Evolutionary conservation across 768 basidiomycete genomes (phyloP).

Genomic region (Scleroderma citrinum): DNA sequence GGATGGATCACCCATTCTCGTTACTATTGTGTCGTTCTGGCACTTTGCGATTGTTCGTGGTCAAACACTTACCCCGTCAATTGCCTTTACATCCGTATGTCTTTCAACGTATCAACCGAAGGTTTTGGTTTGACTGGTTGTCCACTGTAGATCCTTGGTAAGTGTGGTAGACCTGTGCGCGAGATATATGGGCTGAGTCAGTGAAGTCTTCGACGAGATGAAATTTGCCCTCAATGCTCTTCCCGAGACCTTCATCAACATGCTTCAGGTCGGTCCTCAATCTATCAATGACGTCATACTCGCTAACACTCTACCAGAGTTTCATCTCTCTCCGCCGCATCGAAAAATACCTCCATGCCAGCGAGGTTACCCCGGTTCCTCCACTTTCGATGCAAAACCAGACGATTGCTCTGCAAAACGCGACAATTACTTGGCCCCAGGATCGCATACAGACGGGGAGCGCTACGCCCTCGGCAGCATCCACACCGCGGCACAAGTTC

Average conservation of each 20-base stretch:
- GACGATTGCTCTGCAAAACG: conserved; percentile 71
- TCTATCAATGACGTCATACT: background rate
- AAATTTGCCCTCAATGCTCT: conserved; percentile 83
- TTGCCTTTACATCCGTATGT: conserved; percentile 69
- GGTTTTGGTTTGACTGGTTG: background rate
- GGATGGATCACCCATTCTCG: conserved; percentile 48
- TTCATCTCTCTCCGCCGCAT: conserved; percentile 85
- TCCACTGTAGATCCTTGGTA: conserved; percentile 36
- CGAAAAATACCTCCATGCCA: conserved; percentile 76
- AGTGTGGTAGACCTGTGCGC: conserved; percentile 2
- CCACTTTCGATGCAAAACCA: conserved; percentile 52
- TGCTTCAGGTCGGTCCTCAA: conserved; percentile 56
- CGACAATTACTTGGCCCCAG: conserved; percentile 88
- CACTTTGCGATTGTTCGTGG: conserved; percentile 69
- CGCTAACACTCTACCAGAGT: conserved; percentile 35
- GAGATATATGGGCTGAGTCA: conserved; percentile 2
- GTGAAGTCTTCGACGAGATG: conserved; percentile 77
- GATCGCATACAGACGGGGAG: conserved; percentile 51
- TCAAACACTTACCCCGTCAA: conserved; percentile 70
- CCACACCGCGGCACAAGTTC: conserved; percentile 78
- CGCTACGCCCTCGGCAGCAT: conserved; percentile 45
- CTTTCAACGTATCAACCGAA: conserved; percentile 5
- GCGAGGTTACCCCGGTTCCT: conserved; percentile 62
- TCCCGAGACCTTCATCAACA: conserved; percentile 87
- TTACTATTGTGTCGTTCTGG: conserved; percentile 59